Evolutionary conservation across 306 rosid species (phyloP).

Genomic region (Acacia crassicarpa): DNA sequence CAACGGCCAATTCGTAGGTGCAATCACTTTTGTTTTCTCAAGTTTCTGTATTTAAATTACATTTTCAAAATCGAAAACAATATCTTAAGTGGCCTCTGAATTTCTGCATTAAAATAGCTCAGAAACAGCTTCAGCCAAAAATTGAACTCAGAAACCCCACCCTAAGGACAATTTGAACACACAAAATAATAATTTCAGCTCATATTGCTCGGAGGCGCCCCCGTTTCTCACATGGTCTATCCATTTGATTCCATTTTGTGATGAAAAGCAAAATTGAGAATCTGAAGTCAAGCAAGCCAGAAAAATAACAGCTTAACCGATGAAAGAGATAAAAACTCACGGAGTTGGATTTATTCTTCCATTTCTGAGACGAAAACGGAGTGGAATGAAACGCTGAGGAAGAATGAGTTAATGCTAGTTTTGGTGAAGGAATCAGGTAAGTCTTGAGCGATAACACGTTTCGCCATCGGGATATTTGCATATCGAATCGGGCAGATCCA

Average conservation of each 20-base stretch:
- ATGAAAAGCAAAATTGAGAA: not conserved
- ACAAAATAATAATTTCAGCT: not conserved
- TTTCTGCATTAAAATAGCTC: not conserved
- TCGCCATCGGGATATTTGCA: constrained; percentile 66
- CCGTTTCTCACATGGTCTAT: not conserved
- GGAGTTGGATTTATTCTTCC: constrained; percentile 51
- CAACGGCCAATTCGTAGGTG: not conserved
- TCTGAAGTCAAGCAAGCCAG: not conserved
- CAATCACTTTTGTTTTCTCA: not conserved
- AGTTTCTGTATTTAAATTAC: not conserved
- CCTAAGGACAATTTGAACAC: not conserved
- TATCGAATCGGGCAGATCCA: constrained; percentile 18
- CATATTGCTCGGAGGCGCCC: not conserved
- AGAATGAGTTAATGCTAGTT: constrained; percentile 19
- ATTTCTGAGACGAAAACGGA: constrained; percentile 47
- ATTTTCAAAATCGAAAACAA: constrained; percentile 9
- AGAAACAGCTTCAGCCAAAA: not conserved
- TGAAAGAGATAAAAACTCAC: constrained; percentile 41
- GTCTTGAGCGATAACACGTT: constrained; percentile 43
- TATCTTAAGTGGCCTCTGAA: not conserved
- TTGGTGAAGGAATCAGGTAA: constrained; percentile 35
- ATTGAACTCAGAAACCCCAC: not conserved
- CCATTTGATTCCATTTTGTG: not conserved
- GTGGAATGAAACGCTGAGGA: constrained; percentile 64
- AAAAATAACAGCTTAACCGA: not conserved